phyloP scores from a whole-genome alignment of 2,329 filamentous ascomycete species.

The Elsinoe batatas region DNA sequence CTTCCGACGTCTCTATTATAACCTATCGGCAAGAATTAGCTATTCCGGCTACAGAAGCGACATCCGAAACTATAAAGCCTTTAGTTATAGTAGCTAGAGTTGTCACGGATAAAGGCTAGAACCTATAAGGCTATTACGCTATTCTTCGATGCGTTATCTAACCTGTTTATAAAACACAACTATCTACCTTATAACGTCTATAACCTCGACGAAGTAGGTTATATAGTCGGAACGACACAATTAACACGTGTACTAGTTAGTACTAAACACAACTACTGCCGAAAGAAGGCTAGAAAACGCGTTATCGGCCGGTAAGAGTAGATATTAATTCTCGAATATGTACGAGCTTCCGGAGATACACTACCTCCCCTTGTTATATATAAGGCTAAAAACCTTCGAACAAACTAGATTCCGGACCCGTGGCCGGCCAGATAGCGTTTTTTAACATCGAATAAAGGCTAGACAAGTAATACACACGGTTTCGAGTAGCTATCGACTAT shows the following conservation, averaged over 20 bases:
- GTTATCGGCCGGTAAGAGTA: not conserved
- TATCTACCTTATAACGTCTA: not conserved
- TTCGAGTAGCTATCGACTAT: not conserved
- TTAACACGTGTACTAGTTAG: not conserved
- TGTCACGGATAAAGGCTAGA: not conserved
- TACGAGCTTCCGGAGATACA: not conserved
- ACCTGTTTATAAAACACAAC: not conserved
- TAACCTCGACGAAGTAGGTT: not conserved
- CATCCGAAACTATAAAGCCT: not conserved
- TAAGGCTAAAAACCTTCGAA: not conserved
- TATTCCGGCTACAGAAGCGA: not conserved
- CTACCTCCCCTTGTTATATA: not conserved
- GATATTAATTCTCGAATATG: not conserved
- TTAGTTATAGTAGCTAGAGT: not conserved
- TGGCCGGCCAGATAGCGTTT: not conserved
- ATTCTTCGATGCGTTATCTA: not conserved
- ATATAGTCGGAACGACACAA: not conserved
- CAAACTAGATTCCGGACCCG: not conserved
- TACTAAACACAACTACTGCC: not conserved
- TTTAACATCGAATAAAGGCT: not conserved
- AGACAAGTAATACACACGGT: not conserved
- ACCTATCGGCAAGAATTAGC: not conserved
- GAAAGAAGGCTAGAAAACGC: not conserved
- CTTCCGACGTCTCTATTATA: not conserved
- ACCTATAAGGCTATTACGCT: not conserved